A percentile compares a stretch with the other conserved stretches of the same genome.
Conservation (phyloP, 2,329 filamentous ascomycete species). For the Corniculantispora saksenae region DNA sequence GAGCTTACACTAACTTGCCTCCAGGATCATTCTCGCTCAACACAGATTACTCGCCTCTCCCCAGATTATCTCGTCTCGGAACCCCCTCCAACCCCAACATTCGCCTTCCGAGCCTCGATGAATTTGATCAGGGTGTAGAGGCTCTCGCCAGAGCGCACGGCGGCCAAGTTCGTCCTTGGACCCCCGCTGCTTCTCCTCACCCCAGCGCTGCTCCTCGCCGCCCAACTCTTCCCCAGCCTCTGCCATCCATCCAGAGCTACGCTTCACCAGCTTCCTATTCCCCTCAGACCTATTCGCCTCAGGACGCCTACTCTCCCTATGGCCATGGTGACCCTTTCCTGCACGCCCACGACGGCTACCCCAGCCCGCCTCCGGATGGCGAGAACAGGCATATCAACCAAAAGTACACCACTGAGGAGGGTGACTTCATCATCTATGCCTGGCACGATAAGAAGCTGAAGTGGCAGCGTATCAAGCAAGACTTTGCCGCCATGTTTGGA, state of each 20-base stretch:
- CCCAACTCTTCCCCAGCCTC: slow-evolving; percentile 28
- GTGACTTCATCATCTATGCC: slow-evolving; percentile 47
- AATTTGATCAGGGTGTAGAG: slow-evolving; percentile 42
- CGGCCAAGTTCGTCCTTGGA: slow-evolving; percentile 28
- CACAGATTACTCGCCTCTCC: slow-evolving; percentile 30
- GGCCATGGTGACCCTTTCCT: slow-evolving; percentile 27
- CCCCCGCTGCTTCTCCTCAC: slow-evolving; percentile 31
- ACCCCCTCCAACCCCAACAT: slow-evolving; percentile 24
- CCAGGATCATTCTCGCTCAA: slow-evolving; percentile 26
- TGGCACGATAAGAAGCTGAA: slow-evolving; percentile 46
- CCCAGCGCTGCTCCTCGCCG: slow-evolving; percentile 26
- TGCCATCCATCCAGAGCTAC: slow-evolving; percentile 27
- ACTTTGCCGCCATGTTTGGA: slow-evolving; percentile 41
- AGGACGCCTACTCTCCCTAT: slow-evolving; percentile 28
- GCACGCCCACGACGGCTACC: slow-evolving; percentile 33
- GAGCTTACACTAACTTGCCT: neutral
- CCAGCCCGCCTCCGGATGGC: slow-evolving; percentile 37
- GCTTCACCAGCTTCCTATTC: neutral
- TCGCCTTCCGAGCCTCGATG: slow-evolving; percentile 38
- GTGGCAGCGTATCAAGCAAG: slow-evolving; percentile 43
- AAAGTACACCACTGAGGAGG: slow-evolving; percentile 46
- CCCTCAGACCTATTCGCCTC: slow-evolving; percentile 14
- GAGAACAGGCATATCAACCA: slow-evolving; percentile 45
- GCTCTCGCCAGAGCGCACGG: slow-evolving; percentile 35
- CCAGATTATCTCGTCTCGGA: slow-evolving; percentile 24